Percentiles rank a stretch among this genome's conserved stretches.
Conservation (phyloP, 345 rosid species). For the Carallia brachiata region DNA sequence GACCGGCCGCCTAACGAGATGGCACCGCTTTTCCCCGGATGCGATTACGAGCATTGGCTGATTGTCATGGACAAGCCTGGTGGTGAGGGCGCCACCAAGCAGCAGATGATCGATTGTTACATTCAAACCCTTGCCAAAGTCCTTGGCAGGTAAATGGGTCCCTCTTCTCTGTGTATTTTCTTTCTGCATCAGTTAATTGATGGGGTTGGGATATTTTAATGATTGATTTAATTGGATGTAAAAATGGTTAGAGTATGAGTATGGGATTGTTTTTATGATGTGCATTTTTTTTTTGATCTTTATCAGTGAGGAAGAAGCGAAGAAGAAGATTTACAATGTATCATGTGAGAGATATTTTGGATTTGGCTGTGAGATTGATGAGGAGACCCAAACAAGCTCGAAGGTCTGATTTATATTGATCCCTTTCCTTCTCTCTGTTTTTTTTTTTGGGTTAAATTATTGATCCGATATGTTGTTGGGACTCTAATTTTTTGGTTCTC, state of each 20-base stretch:
- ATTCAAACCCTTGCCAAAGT: conserved; percentile 75
- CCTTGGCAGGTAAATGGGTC: conserved; percentile 55
- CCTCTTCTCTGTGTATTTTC: background rate
- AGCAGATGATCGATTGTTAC: conserved; percentile 92
- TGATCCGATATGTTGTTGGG: background rate
- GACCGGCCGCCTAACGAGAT: conserved; percentile 94
- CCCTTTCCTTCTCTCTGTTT: background rate
- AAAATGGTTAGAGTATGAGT: background rate
- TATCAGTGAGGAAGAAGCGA: conserved; percentile 87
- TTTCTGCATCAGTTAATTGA: no score
- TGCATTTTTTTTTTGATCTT: background rate
- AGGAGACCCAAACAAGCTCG: conserved; percentile 93
- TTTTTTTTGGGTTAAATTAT: background rate
- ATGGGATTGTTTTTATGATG: background rate
- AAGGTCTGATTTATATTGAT: conserved; percentile 41
- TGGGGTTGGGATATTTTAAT: no score
- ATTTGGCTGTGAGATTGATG: conserved; percentile 93
- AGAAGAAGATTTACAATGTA: conserved; percentile 83
- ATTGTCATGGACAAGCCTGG: conserved; percentile 95
- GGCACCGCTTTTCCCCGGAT: conserved; percentile 91
- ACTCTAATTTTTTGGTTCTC: background rate
- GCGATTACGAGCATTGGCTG: conserved; percentile 96
- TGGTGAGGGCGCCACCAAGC: conserved; percentile 78
- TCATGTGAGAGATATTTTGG: conserved; percentile 95
- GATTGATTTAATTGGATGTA: background rate